Conservation (phyloP, 495 filamentous ascomycete genomes). For the Polyplosphaeria fusca region DNA sequence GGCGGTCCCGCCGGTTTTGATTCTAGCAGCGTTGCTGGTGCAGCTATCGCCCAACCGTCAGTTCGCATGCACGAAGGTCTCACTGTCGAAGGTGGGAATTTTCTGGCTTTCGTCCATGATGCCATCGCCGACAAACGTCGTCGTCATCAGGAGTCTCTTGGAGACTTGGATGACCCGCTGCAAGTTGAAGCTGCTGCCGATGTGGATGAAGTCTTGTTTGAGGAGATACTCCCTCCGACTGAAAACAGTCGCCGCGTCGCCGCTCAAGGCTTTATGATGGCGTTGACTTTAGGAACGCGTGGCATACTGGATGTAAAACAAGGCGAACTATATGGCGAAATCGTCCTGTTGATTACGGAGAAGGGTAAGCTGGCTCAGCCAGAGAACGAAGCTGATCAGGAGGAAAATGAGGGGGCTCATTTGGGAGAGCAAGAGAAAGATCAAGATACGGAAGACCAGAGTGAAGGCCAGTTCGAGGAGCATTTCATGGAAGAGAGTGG, state of each 20-base stretch:
- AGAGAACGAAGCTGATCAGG: background rate
- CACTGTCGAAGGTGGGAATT: conserved; percentile 57
- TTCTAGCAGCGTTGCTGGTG: conserved; percentile 41
- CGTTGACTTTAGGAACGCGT: conserved; percentile 67
- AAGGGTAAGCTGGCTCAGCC: conserved; percentile 8
- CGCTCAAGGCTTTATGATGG: conserved; percentile 70
- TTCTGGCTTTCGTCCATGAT: conserved; percentile 56
- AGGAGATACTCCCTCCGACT: conserved; percentile 55
- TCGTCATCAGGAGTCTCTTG: conserved; percentile 40
- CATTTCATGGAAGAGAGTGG: background rate
- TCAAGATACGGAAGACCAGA: background rate
- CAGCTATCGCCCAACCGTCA: conserved; percentile 45
- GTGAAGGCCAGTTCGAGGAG: conserved; percentile 11
- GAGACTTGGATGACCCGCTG: conserved; percentile 33
- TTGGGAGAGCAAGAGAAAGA: background rate
- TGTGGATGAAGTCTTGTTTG: conserved; percentile 51
- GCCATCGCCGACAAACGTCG: conserved; percentile 38
- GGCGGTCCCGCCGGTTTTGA: background rate
- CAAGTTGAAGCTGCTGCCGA: conserved; percentile 41
- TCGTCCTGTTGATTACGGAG: conserved; percentile 32
- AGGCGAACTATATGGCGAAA: conserved; percentile 40
- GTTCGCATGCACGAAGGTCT: conserved; percentile 51
- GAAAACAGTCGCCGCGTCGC: conserved; percentile 58
- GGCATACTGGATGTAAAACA: conserved; percentile 56
- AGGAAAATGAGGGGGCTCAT: background rate